Evolutionary conservation across 1,284 basidiomycete genomes (phyloP).

Genomic region (Trametes sp.): DNA sequence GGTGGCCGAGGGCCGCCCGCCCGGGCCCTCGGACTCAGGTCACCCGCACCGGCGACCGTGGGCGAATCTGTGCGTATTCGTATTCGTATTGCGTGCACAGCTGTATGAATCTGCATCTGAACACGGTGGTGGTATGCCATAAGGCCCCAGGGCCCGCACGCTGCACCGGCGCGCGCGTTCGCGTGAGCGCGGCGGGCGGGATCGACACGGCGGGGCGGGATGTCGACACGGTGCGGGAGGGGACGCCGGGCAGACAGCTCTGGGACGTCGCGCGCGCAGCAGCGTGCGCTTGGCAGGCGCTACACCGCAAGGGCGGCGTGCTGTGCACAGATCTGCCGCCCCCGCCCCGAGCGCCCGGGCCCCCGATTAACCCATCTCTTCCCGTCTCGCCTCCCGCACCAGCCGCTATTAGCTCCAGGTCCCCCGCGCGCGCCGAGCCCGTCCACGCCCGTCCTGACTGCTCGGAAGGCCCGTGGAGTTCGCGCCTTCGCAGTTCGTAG

Average conservation of each 20-base stretch:
- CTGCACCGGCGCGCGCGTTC: too few relatives aligned
- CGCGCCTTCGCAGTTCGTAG: too few relatives aligned
- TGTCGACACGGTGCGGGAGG: not conserved
- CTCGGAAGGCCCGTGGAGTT: too few relatives aligned
- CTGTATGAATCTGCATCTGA: not conserved
- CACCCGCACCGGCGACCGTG: too few relatives aligned
- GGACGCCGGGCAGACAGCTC: constrained; percentile 29
- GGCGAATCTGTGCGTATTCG: not conserved
- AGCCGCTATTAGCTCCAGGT: too few relatives aligned
- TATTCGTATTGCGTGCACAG: not conserved
- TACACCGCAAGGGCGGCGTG: constrained; percentile 31
- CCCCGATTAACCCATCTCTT: not conserved
- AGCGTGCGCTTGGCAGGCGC: constrained; percentile 25
- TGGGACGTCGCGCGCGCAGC: constrained; percentile 16
- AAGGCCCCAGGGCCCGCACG: too few relatives aligned
- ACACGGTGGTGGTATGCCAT: too few relatives aligned
- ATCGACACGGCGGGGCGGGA: not conserved
- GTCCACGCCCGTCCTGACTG: not conserved
- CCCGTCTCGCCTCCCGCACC: not conserved
- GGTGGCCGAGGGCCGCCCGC: not conserved
- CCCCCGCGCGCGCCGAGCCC: too few relatives aligned
- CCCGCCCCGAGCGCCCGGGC: constrained; percentile 3
- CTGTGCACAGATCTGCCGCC: constrained; percentile 27
- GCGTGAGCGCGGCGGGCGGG: not conserved
- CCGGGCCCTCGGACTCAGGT: not conserved